Percentiles rank a stretch among this genome's conserved stretches.
These are phyloP conservation scores for Cylindrotheca closterium DNA, from an alignment of 108 stramenopile species.

Conservation along the genomic window DNA sequence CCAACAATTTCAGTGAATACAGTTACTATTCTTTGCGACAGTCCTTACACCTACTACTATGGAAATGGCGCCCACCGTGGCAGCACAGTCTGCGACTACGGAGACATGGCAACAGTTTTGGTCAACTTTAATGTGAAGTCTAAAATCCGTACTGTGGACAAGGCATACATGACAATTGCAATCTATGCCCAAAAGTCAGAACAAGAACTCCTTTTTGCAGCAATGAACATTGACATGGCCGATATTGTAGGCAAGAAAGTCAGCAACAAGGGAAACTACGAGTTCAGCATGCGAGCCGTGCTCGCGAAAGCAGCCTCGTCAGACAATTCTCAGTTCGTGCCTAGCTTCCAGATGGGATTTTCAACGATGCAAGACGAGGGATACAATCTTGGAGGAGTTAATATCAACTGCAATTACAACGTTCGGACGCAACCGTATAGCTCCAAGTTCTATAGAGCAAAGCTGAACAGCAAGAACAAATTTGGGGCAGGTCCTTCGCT, in stretches of 20 bases:
- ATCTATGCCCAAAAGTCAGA: constrained; percentile 12
- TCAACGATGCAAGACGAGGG: constrained; percentile 17
- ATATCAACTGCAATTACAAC: constrained; percentile 19
- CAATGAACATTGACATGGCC: constrained; percentile 5
- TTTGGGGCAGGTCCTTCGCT: neutral
- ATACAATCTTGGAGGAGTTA: constrained; percentile 30
- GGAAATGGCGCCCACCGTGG: constrained; percentile 16
- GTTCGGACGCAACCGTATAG: constrained; percentile 6
- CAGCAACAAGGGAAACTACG: constrained; percentile 15
- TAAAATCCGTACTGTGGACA: constrained; percentile 5
- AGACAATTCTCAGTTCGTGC: constrained; percentile 21
- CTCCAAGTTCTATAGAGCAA: constrained; percentile 1
- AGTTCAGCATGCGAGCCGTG: constrained; percentile 8
- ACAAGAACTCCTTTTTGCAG: constrained; percentile 16
- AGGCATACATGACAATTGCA: constrained; percentile 22
- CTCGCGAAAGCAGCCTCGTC: constrained; percentile 10
- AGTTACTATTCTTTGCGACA: constrained; percentile 21
- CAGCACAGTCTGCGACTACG: constrained; percentile 32
- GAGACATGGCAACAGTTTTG: constrained; percentile 25
- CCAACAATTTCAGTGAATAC: constrained; percentile 8
- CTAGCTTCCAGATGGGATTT: constrained; percentile 22
- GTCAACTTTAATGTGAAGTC: constrained; percentile 21
- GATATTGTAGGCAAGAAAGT: constrained; percentile 19
- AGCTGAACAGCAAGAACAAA: neutral
- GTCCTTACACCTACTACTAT: constrained; percentile 24